Base-by-base conservation (phyloP, 1,139 yeast species). In the Protomyces pachydermus region DNA sequence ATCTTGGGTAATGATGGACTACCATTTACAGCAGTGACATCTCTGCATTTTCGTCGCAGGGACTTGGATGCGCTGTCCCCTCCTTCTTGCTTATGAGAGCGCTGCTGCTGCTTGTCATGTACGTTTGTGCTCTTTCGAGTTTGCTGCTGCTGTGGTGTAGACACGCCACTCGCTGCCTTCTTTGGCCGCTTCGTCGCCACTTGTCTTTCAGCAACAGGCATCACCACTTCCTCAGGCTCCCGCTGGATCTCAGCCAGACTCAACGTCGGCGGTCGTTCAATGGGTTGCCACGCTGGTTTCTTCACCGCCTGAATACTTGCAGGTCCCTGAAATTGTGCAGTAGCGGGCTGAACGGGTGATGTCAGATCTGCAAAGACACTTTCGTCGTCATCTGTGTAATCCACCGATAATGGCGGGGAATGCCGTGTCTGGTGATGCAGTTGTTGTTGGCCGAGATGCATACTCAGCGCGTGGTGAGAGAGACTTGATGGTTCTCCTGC, bases 231-330 rank as follows among this genome's bases (percentile, higher is more conserved):
- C n/a, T 54, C 52, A 37, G 32, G 51, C 35, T 23, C 48, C 3
- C 23, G 25, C 35, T 56, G 53, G 10, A 39, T 38, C 14, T 58
- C 52, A 3, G 48, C 28, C 14, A 58, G 54, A 16, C 35, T 23
- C 23, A 45, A 32, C 18, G 62, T 34, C 23, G 34, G 42, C 18
- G 62, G 62, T 28, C 46, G 39, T 28, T 58, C 62, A 8, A 39
- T 18, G 3, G 52, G 42, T 3, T 55, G 56, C 62, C 62, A 58
- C 10, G 62, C 56, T 8, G 55, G 28, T 28, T 57, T 57, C 34
- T 8, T 20, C 3, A 46, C 42, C 32, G 32, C 32, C 35, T 20
- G 23, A 4, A 25, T 16, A 28, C 5, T 14, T 12, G 18, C 25
- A 8, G n/a, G 25, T n/a, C 16, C 12, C n/a, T 12, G 12, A 20